Conservation (phyloP, 176 grass and related monocot genomes). For the Oryza punctata region DNA sequence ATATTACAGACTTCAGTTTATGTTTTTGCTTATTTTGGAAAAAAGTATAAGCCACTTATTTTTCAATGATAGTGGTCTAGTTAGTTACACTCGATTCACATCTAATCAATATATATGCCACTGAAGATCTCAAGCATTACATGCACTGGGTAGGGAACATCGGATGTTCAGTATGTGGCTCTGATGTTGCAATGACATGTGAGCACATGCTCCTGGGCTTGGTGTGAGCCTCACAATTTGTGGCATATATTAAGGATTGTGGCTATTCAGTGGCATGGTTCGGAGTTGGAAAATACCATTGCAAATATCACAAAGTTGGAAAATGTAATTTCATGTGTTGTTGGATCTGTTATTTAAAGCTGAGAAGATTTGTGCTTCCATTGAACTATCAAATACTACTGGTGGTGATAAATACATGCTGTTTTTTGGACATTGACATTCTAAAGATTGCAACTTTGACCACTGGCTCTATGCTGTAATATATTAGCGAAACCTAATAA, state of each 20-base stretch:
- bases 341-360: background rate
- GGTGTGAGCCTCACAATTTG: background rate
- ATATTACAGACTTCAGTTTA: background rate
- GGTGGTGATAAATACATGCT: background rate
- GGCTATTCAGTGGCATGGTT: background rate
- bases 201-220: background rate
- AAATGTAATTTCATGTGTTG: background rate
- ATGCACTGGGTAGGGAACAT: background rate
- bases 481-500: background rate
- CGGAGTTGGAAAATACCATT: background rate
- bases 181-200: background rate
- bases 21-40: background rate
- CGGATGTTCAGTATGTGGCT: background rate
- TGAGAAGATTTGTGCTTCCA: background rate
- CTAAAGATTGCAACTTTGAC: background rate
- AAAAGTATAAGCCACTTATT: background rate
- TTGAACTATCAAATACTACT: constrained; percentile 1
- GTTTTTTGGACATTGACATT: background rate
- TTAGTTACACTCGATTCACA: constrained; percentile 5
- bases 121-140: background rate
- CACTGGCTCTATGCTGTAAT: background rate
- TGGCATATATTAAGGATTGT: background rate
- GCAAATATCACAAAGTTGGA: background rate
- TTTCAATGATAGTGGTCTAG: background rate
- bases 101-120: background rate